Evolutionary conservation across 2,329 filamentous ascomycete genomes (phyloP), one percentile per base, ranked within the genome.

Genomic region (Hypomyces rosellus): DNA sequence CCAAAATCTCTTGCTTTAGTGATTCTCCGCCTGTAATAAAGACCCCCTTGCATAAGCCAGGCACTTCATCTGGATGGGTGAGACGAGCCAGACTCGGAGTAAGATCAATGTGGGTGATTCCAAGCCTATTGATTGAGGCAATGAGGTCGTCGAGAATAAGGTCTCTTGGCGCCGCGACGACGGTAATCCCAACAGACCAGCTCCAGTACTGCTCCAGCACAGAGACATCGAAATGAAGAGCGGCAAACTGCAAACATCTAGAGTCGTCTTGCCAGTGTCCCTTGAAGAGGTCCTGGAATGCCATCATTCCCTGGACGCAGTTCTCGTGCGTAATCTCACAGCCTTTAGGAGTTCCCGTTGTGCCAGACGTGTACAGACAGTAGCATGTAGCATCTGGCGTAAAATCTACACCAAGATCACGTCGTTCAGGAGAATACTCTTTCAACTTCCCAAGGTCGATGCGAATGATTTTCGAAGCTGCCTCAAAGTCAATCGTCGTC

Each of bases 151-250:
- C 88, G 34, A 96, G 84, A 1, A 96, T 85, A 1, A 96, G 63
- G 63, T 96, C 90, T 56, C 88, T 80, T 1, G 89, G 87, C 6
- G 88, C 90, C 2, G 88, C 84, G 2, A 92, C 86, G 1, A 96
- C 78, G 4, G 86, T 85, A 22, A 96, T 90, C 1, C 90, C 90
- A 1, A 93, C 87, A 25, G 86, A 89, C 91, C 91, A 96, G 51
- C 85, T 93, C 89, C 89, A 96, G 65, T 92, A 96, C 61, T 96
- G 91, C 63, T 96, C 91, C 0, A 96, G 75, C 0, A 96, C 87
- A 1, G 88, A 93, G 4, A 96, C 91, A 60, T 96, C 92, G 54
- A 96, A 96, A 65, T 96, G 92, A 50, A 96, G 89, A 0, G 89
- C 91, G 1, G 92, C 92, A 62, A 96, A 96, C 62, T 96, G 92